Evolutionary conservation across 148 eudicot genomes (phyloP).

Genomic region (Pharnaceum exiguum): DNA sequence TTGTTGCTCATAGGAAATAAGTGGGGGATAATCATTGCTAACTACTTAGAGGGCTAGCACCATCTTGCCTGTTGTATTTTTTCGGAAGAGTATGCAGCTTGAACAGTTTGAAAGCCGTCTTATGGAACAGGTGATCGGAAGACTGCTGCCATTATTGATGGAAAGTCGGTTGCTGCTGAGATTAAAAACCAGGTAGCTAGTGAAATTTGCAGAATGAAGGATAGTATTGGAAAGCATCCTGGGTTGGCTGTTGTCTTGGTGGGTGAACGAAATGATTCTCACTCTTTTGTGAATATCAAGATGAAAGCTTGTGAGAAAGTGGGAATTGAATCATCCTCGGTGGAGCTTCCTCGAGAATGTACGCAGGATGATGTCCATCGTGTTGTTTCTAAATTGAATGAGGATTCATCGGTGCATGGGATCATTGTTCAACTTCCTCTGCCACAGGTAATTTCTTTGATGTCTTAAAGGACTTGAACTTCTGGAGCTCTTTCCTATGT

Average conservation of each 20-base stretch:
- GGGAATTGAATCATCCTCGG: constrained; percentile 37
- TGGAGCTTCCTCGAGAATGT: constrained; percentile 32
- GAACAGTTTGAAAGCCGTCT: neutral
- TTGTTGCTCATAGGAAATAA: too few relatives aligned
- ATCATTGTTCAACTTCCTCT: constrained; percentile 55
- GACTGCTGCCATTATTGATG: constrained; percentile 35
- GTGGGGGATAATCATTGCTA: too few relatives aligned
- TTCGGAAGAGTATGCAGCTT: neutral
- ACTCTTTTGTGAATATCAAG: constrained; percentile 38
- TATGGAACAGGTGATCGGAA: constrained; percentile 18
- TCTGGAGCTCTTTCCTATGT: neutral
- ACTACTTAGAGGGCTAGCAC: neutral
- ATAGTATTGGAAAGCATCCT: constrained; percentile 29
- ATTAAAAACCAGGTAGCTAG: constrained; percentile 39
- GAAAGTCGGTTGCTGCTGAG: constrained; percentile 40
- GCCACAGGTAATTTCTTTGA: constrained; percentile 34
- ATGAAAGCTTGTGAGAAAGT: constrained; percentile 50
- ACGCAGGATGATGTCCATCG: constrained; percentile 32
- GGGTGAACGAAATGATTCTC: constrained; percentile 46
- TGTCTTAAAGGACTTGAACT: neutral
- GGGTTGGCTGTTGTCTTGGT: constrained; percentile 49
- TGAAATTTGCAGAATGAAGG: constrained; percentile 37
- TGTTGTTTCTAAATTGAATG: constrained; percentile 32
- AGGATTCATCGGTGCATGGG: constrained; percentile 45
- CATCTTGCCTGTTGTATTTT: neutral